Conservation (phyloP, 129 eudicot species). For the Sambucus nigra region DNA sequence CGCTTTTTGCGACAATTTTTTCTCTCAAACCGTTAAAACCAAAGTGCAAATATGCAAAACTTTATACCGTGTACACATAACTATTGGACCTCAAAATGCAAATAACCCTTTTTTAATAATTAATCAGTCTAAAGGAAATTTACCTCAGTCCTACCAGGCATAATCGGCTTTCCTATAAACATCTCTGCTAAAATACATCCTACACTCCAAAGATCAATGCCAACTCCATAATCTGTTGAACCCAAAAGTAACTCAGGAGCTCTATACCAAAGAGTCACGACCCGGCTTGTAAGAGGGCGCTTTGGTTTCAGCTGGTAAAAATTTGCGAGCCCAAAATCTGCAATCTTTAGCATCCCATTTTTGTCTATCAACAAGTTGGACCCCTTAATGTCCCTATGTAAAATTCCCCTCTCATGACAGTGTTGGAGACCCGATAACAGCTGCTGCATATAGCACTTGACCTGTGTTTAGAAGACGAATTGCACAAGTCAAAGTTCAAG, state of each 20-base stretch:
- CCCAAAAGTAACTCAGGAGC: slow-evolving; percentile 84
- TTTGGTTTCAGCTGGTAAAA: slow-evolving; percentile 37
- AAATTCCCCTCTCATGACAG: slow-evolving; percentile 69
- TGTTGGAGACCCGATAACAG: slow-evolving; percentile 68
- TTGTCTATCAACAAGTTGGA: slow-evolving; percentile 69
- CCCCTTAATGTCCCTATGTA: slow-evolving; percentile 78
- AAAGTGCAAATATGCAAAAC: too few relatives aligned
- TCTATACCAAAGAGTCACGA: slow-evolving; percentile 84
- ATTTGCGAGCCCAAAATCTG: slow-evolving; percentile 87
- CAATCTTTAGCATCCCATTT: slow-evolving; percentile 63
- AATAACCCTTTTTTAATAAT: too few relatives aligned
- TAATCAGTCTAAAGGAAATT: too few relatives aligned
- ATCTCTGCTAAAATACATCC: slow-evolving; percentile 79
- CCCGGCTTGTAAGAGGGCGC: slow-evolving; percentile 61
- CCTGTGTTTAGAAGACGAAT: slow-evolving; percentile 28
- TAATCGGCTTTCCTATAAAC: slow-evolving; percentile 67
- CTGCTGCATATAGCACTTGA: slow-evolving; percentile 81
- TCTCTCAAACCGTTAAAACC: too few relatives aligned
- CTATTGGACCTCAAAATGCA: too few relatives aligned
- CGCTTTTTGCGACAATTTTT: too few relatives aligned
- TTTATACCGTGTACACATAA: too few relatives aligned
- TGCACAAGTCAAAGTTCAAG: neutral
- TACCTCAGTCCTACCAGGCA: slow-evolving; percentile 91
- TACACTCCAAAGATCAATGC: slow-evolving; percentile 86
- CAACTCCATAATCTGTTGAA: slow-evolving; percentile 76